Evolutionary conservation across 371 early-diverging fungal species (phyloP).

Genomic region (Rhizopus sp.): DNA sequence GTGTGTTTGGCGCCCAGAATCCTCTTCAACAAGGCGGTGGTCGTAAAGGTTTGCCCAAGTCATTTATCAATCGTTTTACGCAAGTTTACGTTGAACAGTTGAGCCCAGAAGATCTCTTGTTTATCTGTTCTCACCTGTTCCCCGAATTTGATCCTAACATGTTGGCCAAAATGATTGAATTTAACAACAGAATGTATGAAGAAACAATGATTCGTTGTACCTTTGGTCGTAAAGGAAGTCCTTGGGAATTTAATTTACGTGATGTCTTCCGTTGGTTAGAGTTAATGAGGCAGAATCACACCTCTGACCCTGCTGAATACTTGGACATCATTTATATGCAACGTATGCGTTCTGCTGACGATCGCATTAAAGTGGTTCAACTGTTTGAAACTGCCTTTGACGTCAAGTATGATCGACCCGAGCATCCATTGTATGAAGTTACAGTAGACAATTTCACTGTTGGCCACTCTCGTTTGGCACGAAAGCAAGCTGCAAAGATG

Average conservation of each 20-base stretch:
- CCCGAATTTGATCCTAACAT: conserved; percentile 54
- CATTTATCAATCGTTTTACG: conserved; percentile 98
- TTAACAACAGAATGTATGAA: conserved; percentile 85
- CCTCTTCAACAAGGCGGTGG: conserved; percentile 97
- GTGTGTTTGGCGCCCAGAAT: conserved; percentile 99
- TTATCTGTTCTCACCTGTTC: conserved; percentile 75
- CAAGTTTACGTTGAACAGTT: conserved; percentile 92
- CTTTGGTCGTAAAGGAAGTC: conserved; percentile 88
- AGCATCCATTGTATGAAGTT: conserved; percentile 45
- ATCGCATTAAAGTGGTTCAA: conserved; percentile 66
- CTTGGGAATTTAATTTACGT: conserved; percentile 98
- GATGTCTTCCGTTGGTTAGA: conserved; percentile 97
- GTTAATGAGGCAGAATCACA: conserved; percentile 58
- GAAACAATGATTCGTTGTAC: conserved; percentile 77
- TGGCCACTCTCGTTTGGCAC: conserved; percentile 69
- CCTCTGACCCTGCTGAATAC: conserved; percentile 68
- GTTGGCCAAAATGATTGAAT: conserved; percentile 79
- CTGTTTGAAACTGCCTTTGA: conserved; percentile 72
- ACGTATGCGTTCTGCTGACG: conserved; percentile 84
- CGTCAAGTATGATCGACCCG: conserved; percentile 40
- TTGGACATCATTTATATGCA: conserved; percentile 84
- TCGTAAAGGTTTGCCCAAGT: conserved; percentile 98
- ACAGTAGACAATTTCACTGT: conserved; percentile 52
- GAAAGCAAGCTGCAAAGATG: conserved; percentile 28
- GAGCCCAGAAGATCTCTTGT: conserved; percentile 72